Conservation (phyloP, 306 rosid species). For the Citrullus colocynthis region DNA sequence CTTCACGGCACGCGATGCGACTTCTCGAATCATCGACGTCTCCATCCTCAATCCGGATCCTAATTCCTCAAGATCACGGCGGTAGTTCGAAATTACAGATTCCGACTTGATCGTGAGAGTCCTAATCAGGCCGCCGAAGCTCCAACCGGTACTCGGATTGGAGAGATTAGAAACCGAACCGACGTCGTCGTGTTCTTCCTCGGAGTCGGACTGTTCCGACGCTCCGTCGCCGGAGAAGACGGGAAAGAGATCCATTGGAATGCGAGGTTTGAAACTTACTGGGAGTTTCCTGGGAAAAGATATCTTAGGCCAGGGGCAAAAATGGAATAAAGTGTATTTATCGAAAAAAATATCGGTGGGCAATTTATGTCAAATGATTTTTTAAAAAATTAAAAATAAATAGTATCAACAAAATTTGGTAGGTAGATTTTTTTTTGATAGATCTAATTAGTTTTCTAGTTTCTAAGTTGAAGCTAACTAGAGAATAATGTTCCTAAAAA, state of each 20-base stretch:
- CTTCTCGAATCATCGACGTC: slow-evolving; percentile 69
- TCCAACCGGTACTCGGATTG: slow-evolving; percentile 32
- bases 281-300: not conserved
- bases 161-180: not conserved
- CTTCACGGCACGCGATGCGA: slow-evolving; percentile 84
- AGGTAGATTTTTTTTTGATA: no score
- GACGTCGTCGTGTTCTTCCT: not conserved
- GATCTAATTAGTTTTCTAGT: no score
- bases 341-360: not conserved
- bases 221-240: slow-evolving; percentile 45
- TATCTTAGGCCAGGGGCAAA: not conserved
- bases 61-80: slow-evolving; percentile 78
- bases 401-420: not conserved
- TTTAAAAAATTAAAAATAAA: not conserved
- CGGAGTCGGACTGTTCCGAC: not conserved
- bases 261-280: not conserved
- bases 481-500: no score
- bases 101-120: slow-evolving; percentile 70
- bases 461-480: no score
- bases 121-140: slow-evolving; percentile 63
- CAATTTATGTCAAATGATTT: not conserved
- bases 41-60: slow-evolving; percentile 61
- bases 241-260: slow-evolving; percentile 38
- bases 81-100: slow-evolving; percentile 51
- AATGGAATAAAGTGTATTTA: not conserved